Conservation (phyloP, 2,329 filamentous ascomycete genomes). For the Verticillium dahliae region DNA sequence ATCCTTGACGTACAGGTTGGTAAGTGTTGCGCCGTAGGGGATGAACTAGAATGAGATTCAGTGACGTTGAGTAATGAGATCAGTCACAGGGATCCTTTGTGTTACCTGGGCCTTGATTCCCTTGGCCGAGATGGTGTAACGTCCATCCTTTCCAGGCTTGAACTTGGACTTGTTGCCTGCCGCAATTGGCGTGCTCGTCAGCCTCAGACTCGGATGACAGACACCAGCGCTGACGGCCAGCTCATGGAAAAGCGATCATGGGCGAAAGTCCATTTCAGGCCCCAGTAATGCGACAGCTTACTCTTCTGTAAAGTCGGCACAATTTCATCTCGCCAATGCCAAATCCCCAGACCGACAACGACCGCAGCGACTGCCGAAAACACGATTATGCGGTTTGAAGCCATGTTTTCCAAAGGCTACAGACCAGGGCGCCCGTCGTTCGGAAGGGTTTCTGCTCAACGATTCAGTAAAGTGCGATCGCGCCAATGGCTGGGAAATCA, state of each 20-base stretch:
- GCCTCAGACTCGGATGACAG: background rate
- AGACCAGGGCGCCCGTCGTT: no score
- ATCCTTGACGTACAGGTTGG: conserved; percentile 58
- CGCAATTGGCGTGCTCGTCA: background rate
- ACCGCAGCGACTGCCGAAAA: background rate
- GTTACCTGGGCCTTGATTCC: conserved; percentile 32
- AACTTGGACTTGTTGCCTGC: background rate
- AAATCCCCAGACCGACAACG: background rate
- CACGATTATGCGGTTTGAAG: background rate
- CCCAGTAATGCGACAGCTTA: background rate
- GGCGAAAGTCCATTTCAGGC: background rate
- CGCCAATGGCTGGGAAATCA: no score
- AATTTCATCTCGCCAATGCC: background rate
- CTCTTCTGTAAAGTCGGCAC: background rate
- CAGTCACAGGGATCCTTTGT: conserved; percentile 20
- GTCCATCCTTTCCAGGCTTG: conserved; percentile 21
- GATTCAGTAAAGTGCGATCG: background rate
- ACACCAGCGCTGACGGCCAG: background rate
- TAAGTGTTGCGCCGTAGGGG: conserved; percentile 54
- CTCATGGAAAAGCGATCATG: no score
- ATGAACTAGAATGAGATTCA: conserved; percentile 33
- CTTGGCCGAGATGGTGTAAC: conserved; percentile 25
- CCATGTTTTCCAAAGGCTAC: background rate
- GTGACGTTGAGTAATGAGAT: conserved; percentile 13
- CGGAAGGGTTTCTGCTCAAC: background rate